Conservation (phyloP, 305 asterid genomes). For the Ajuga reptans region DNA sequence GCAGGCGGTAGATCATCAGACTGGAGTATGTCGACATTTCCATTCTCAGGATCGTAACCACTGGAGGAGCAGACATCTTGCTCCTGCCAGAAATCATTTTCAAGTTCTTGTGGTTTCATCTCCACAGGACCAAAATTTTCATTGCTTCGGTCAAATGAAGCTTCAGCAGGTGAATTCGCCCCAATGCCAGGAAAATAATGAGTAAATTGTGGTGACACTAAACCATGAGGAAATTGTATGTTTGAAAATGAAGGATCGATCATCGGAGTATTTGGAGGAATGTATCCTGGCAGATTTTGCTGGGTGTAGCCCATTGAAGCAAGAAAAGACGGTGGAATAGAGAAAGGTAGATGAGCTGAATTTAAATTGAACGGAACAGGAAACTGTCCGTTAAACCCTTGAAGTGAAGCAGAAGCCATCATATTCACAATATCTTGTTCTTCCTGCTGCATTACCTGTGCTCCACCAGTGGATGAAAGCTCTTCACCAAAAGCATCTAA, state of each 20-base stretch:
- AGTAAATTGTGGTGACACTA: constrained; percentile 54
- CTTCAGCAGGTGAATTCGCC: constrained; percentile 46
- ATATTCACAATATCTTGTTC: constrained; percentile 86
- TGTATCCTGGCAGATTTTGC: constrained; percentile 60
- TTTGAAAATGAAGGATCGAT: constrained; percentile 59
- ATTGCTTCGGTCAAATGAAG: constrained; percentile 43
- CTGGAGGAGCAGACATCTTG: constrained; percentile 46
- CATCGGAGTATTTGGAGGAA: constrained; percentile 61
- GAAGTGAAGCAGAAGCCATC: constrained; percentile 85
- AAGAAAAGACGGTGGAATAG: constrained; percentile 69
- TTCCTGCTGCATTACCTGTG: constrained; percentile 55
- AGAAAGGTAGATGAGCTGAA: constrained; percentile 62
- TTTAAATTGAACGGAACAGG: constrained; percentile 57
- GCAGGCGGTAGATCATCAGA: constrained; percentile 48
- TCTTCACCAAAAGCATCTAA: constrained; percentile 50
- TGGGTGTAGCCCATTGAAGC: constrained; percentile 75
- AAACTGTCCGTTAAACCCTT: constrained; percentile 64
- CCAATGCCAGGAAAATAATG: constrained; percentile 61
- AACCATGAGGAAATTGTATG: constrained; percentile 64
- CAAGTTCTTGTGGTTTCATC: constrained; percentile 47
- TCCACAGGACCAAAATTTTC: constrained; percentile 52
- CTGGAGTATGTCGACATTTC: constrained; percentile 38
- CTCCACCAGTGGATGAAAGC: constrained; percentile 45
- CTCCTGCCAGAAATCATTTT: constrained; percentile 64
- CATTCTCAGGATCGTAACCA: constrained; percentile 50